Evolutionary conservation across 2,329 filamentous ascomycete species (phyloP).

Genomic region (Colletotrichum spaethianum): DNA sequence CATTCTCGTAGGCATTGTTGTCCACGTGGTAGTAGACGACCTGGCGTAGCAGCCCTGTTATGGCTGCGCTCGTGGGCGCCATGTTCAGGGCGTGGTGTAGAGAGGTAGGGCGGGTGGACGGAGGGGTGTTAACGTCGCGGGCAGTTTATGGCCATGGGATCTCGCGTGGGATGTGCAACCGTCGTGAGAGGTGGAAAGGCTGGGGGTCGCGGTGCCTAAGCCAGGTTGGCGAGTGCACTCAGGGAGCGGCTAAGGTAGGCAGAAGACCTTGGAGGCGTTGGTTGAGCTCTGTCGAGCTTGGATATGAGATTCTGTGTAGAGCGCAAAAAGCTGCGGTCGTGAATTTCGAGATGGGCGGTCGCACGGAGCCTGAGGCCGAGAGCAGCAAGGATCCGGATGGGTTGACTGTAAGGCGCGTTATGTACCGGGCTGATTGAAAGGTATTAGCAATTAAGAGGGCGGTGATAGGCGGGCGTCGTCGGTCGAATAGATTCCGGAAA

Average conservation of each 20-base stretch:
- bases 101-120: constrained; percentile 19
- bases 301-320: constrained; percentile 20
- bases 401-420: constrained; percentile 13
- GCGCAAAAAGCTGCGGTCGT: constrained; percentile 39
- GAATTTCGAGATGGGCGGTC: constrained; percentile 38
- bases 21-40: constrained; percentile 82
- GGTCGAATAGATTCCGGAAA: constrained; percentile 26
- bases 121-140: constrained; percentile 37
- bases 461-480: constrained; percentile 1
- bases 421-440: constrained; percentile 11
- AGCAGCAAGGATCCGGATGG: constrained; percentile 1
- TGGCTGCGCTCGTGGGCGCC: constrained; percentile 66
- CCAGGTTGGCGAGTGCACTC: constrained; percentile 22
- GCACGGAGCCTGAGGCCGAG: constrained; percentile 31
- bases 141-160: constrained; percentile 38
- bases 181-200: constrained; percentile 17
- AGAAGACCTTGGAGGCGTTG: constrained; percentile 4
- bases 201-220: constrained; percentile 13
- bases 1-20: constrained; percentile 90
- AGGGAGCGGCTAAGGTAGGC: constrained; percentile 12
- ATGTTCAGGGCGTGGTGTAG: constrained; percentile 52
- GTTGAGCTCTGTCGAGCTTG: constrained; percentile 36
- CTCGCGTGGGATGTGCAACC: constrained; percentile 9
- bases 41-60: constrained; percentile 70
- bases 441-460: constrained; percentile 34